Evolutionary conservation across 1,284 basidiomycete genomes (phyloP).

Genomic region (Pseudomicrostroma phylloplanum): DNA sequence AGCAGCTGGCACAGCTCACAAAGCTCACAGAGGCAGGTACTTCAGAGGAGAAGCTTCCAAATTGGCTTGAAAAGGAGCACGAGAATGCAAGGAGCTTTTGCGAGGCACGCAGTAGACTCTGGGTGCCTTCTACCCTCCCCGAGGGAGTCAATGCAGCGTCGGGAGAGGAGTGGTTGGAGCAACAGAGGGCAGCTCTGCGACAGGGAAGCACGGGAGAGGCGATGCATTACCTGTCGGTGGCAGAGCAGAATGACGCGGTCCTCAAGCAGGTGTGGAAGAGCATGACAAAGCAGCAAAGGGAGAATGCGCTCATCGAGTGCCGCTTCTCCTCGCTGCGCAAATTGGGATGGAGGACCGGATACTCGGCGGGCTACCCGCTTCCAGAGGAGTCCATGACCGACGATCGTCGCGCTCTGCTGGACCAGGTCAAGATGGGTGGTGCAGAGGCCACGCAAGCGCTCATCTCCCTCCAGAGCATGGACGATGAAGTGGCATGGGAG

Average conservation of each 20-base stretch:
- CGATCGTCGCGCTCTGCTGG: slow-evolving; percentile 13
- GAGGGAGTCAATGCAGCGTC: background rate
- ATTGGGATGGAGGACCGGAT: slow-evolving; percentile 46
- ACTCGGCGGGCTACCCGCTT: slow-evolving; percentile 40
- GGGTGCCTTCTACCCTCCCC: background rate
- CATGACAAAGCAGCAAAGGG: slow-evolving; percentile 17
- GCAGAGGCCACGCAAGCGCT: slow-evolving; percentile 21
- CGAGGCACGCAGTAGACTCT: background rate
- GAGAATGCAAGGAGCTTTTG: background rate
- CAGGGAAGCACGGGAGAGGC: background rate
- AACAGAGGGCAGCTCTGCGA: background rate
- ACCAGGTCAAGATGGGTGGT: background rate
- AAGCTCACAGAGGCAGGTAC: background rate
- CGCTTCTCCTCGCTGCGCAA: slow-evolving; percentile 26
- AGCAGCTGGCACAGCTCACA: background rate
- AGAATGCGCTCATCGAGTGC: slow-evolving; percentile 8
- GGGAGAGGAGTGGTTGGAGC: background rate
- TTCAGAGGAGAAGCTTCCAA: background rate
- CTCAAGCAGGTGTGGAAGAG: slow-evolving; percentile 24
- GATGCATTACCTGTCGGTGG: background rate
- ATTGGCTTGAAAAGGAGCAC: background rate
- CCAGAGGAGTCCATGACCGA: slow-evolving; percentile 6
- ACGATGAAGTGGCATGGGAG: slow-evolving; percentile 34
- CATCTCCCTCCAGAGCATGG: slow-evolving; percentile 19
- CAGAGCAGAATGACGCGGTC: slow-evolving; percentile 17